Percentiles rank a stretch among this genome's conserved stretches.
These are phyloP conservation scores for Mycena rebaudengoi DNA, from an alignment of 768 basidiomycete species.

Conservation along the genomic window DNA sequence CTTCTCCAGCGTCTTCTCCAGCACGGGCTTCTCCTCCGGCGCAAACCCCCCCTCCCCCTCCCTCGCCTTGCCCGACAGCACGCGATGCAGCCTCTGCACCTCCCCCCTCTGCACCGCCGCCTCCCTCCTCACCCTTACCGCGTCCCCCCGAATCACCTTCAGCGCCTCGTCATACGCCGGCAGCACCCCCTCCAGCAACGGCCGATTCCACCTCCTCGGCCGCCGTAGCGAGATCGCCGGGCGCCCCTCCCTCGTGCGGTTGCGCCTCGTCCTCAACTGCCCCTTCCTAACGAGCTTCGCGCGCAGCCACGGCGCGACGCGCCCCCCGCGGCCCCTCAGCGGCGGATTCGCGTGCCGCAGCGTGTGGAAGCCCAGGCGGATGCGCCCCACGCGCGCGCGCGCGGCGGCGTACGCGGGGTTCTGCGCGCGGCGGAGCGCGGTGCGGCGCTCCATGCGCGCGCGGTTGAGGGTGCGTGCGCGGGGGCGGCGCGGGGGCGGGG, in stretches of 20 bases:
- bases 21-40: conserved; percentile 36
- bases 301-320: conserved; percentile 9
- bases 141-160: conserved; percentile 71
- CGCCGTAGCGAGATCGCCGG: conserved; percentile 59
- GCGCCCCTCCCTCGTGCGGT: conserved; percentile 44
- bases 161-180: conserved; percentile 90
- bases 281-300: background rate
- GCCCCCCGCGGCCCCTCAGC: conserved; percentile 9
- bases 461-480: conserved; percentile 1
- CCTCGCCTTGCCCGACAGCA: conserved; percentile 33
- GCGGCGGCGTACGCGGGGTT: background rate
- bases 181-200: conserved; percentile 67
- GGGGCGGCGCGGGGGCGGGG: background rate
- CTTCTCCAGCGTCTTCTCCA: conserved; percentile 49
- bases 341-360: conserved; percentile 13
- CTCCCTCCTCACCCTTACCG: conserved; percentile 47
- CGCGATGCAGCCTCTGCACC: conserved; percentile 33
- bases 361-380: conserved; percentile 25
- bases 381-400: conserved; percentile 9
- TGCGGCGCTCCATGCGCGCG: background rate
- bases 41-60: conserved; percentile 36
- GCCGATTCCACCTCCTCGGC: conserved; percentile 71
- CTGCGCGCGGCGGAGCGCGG: too few species aligned
- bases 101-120: conserved; percentile 35
- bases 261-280: conserved; percentile 41